Evolutionary conservation across 805 yeast genomes (phyloP).

Genomic region (Candida easanensis): DNA sequence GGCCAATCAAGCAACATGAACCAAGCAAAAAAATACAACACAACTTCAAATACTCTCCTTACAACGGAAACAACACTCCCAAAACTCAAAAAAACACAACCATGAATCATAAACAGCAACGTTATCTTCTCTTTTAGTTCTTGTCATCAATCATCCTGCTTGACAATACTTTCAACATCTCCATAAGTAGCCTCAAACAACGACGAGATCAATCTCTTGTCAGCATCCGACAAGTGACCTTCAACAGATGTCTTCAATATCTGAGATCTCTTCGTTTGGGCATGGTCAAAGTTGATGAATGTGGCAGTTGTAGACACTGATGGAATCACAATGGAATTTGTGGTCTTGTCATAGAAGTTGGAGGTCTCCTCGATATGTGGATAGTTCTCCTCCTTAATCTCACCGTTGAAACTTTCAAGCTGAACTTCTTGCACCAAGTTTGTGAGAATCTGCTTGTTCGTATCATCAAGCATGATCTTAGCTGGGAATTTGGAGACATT

Average conservation of each 20-base stretch:
- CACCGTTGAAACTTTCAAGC: conserved; percentile 25
- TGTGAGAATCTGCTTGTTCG: conserved; percentile 23
- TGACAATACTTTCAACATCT: not conserved
- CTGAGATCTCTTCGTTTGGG: conserved; percentile 23
- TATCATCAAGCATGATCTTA: conserved; percentile 26
- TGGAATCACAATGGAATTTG: conserved; percentile 27
- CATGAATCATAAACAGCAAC: too few species aligned
- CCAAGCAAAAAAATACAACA: not conserved
- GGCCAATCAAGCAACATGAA: too few species aligned
- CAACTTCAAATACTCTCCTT: too few species aligned
- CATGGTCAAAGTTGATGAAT: conserved; percentile 22
- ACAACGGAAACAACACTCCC: too few species aligned
- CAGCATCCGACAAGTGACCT: conserved; percentile 16
- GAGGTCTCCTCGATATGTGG: conserved; percentile 26
- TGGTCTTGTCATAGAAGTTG: conserved; percentile 20
- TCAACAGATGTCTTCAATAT: conserved; percentile 14
- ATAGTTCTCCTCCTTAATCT: conserved; percentile 20
- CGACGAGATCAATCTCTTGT: conserved; percentile 19
- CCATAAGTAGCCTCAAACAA: conserved; percentile 6
- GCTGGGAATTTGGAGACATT: conserved; percentile 28
- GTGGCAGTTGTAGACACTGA: conserved; percentile 20
- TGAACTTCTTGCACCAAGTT: conserved; percentile 29
- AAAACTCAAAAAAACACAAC: too few species aligned
- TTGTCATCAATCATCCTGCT: too few species aligned
- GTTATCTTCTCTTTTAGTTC: too few species aligned